A percentile compares a stretch with the other conserved stretches of the same genome.
Evolutionary conservation across 2,329 filamentous ascomycete genomes (phyloP).

Genomic region (Aaosphaeria pasadenensis): DNA sequence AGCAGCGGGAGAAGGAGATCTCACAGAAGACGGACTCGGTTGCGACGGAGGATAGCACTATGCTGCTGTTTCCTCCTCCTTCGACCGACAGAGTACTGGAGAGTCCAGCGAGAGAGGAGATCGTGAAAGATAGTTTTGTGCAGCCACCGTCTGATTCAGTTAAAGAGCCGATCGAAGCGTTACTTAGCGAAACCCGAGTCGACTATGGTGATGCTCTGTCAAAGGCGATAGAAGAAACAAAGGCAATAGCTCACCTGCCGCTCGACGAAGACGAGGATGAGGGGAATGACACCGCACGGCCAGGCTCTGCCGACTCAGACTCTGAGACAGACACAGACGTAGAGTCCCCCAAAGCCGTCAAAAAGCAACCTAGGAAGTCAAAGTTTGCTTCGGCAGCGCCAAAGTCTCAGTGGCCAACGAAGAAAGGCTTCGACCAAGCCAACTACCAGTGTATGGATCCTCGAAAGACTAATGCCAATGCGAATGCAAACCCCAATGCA

Average conservation of each 20-base stretch:
- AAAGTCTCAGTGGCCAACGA: conserved; percentile 3
- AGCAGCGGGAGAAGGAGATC: conserved; percentile 37
- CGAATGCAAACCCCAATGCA: conserved; percentile 64
- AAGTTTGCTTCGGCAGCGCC: conserved; percentile 4
- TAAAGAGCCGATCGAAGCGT: neutral
- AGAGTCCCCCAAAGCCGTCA: conserved; percentile 10
- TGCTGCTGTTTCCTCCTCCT: conserved; percentile 5
- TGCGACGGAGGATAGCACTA: conserved; percentile 29
- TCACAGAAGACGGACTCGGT: conserved; percentile 37
- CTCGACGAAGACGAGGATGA: conserved; percentile 40
- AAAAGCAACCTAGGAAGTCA: neutral
- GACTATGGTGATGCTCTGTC: conserved; percentile 57
- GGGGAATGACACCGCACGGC: conserved; percentile 10
- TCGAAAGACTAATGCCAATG: conserved; percentile 42
- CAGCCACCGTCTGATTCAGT: conserved; percentile 7
- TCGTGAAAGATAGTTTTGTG: conserved; percentile 30
- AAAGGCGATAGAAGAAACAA: conserved; percentile 61
- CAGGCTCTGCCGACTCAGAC: conserved; percentile 21
- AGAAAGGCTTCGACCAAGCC: conserved; percentile 32
- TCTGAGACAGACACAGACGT: conserved; percentile 19
- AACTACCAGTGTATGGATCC: conserved; percentile 61
- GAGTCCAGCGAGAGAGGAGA: conserved; percentile 8
- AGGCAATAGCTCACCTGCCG: conserved; percentile 56
- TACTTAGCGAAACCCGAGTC: neutral
- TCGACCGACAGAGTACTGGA: neutral